Base-by-base conservation (phyloP, 1,139 yeast genomes). In the Geotrichum armillariae region DNA sequence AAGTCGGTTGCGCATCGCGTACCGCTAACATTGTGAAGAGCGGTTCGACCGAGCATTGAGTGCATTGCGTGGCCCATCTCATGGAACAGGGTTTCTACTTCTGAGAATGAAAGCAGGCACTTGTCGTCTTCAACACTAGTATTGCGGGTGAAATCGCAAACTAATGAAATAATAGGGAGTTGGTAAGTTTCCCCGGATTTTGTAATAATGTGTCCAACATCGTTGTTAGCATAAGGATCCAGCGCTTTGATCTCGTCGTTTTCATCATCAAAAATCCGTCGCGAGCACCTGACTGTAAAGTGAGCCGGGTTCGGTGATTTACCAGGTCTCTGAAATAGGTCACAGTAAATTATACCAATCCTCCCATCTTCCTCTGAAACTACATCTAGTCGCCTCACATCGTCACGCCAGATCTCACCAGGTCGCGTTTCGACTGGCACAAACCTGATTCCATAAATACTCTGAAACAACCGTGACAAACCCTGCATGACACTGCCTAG, bases 51-150 rank as follows among this genome's bases (percentile, higher is more conserved):
- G 25, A 93, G 72, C 97, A 93, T 91, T 5, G 97, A 89, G 66
- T 93, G 99, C 82, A 93, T 86, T 1, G 99, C 99, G 69, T 93
- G 99, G 0, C 99, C 99, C 96, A 93, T 90, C 68, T 93, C 99
- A 68, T 93, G 99, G 71, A 94, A 93, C 31, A 93, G 71, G 0
- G 99, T 93, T 62, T 91, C 96, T 4, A 93, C 91, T 62, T 94
- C 98, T 52, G 77, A 80, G 54, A 88, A 74, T 7, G 84, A 74
- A 37, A 93, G 69, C 22, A 88, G 71, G 43, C 83, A 75, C 17
- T 65, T 62, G 16, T 40, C 47, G 18, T 47, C 51, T 7, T 44
- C 44, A 12, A 21, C 42, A 8, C 32, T 12, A 25, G 21, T 16
- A 32, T 47, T 43, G n/a, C 49, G 36, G n/a, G 73, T 72, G 66